phyloP scores from a whole-genome alignment of 371 early-diverging fungal genomes.

The Rhizopus sp. region DNA sequence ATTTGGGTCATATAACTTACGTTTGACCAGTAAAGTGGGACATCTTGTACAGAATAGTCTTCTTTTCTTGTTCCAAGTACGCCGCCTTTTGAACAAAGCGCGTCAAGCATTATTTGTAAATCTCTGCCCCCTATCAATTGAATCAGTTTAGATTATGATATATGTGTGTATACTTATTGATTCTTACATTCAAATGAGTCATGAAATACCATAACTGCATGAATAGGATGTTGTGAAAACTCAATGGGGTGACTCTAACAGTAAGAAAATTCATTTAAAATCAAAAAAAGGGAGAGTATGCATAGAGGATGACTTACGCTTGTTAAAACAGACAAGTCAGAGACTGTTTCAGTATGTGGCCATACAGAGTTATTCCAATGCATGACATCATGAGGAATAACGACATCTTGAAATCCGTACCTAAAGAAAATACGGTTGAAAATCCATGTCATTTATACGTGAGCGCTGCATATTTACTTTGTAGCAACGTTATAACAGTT shows the following conservation, averaged over 20 bases:
- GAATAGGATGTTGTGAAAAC: slow-evolving; percentile 58
- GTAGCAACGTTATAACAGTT: slow-evolving; percentile 68
- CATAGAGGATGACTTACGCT: slow-evolving; percentile 9
- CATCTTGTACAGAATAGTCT: slow-evolving; percentile 46
- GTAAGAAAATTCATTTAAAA: slow-evolving; percentile 1
- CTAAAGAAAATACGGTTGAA: slow-evolving; percentile 16
- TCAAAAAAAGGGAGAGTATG: background rate
- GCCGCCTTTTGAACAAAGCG: slow-evolving; percentile 69
- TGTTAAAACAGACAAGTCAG: slow-evolving; percentile 19
- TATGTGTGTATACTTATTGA: background rate
- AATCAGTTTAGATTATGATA: background rate
- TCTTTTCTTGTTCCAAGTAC: slow-evolving; percentile 56
- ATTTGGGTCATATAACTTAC: slow-evolving; percentile 24
- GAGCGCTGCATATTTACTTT: slow-evolving; percentile 20
- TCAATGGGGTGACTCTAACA: slow-evolving; percentile 37
- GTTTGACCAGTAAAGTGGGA: slow-evolving; percentile 84
- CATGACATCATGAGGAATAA: slow-evolving; percentile 78
- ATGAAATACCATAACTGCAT: slow-evolving; percentile 82
- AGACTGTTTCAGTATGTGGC: slow-evolving; percentile 58
- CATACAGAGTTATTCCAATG: slow-evolving; percentile 71
- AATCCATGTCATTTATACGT: background rate
- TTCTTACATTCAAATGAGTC: slow-evolving; percentile 79
- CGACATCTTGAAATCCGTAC: slow-evolving; percentile 78
- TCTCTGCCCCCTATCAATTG: slow-evolving; percentile 72
- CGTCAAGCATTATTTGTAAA: slow-evolving; percentile 78